A percentile compares a stretch with the other conserved stretches of the same genome.
Evolutionary conservation across 768 basidiomycete species (phyloP).

Genomic region (Amanita pallidorosea): DNA sequence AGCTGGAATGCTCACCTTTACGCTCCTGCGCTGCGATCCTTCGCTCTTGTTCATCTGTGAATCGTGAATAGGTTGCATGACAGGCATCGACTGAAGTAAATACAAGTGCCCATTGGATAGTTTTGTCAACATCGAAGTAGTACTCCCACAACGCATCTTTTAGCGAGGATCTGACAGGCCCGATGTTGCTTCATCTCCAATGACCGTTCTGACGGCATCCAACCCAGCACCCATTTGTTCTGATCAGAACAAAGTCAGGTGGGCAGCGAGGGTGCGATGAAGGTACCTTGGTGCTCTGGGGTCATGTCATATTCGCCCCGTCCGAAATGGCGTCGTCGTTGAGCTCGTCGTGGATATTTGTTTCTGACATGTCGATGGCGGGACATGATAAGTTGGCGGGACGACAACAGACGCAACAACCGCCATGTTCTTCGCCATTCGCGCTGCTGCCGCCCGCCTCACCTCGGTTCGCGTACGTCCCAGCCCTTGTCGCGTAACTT

Average conservation of each 20-base stretch:
- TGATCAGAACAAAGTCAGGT: slow-evolving; percentile 15
- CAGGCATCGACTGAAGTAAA: slow-evolving; percentile 14
- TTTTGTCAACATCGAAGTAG: slow-evolving; percentile 76
- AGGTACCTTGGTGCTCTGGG: slow-evolving; percentile 68
- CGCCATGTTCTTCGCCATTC: slow-evolving; percentile 42
- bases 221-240: slow-evolving; percentile 63
- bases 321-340: slow-evolving; percentile 75
- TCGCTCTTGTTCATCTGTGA: slow-evolving; percentile 58
- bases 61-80: slow-evolving; percentile 7
- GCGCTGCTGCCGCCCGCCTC: slow-evolving; percentile 28
- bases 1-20: slow-evolving; percentile 66
- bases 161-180: slow-evolving; percentile 69
- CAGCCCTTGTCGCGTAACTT: slow-evolving; percentile 1
- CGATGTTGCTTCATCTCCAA: slow-evolving; percentile 56
- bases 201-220: slow-evolving; percentile 51
- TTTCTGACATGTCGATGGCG: slow-evolving; percentile 86
- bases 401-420: slow-evolving; percentile 3
- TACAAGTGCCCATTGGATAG: slow-evolving; percentile 66
- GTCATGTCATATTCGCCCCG: slow-evolving; percentile 74
- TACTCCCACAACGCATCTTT: slow-evolving; percentile 78
- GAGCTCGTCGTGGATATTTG: slow-evolving; percentile 73
- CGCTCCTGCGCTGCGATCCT: slow-evolving; percentile 56
- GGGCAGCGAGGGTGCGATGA: not conserved
- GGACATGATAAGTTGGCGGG: slow-evolving; percentile 48
- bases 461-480: slow-evolving; percentile 37